Percentiles rank a stretch among this genome's conserved stretches.
These are phyloP conservation scores for Neurospora sp. DNA, from an alignment of 495 filamentous ascomycete genomes.

Conservation along the genomic window DNA sequence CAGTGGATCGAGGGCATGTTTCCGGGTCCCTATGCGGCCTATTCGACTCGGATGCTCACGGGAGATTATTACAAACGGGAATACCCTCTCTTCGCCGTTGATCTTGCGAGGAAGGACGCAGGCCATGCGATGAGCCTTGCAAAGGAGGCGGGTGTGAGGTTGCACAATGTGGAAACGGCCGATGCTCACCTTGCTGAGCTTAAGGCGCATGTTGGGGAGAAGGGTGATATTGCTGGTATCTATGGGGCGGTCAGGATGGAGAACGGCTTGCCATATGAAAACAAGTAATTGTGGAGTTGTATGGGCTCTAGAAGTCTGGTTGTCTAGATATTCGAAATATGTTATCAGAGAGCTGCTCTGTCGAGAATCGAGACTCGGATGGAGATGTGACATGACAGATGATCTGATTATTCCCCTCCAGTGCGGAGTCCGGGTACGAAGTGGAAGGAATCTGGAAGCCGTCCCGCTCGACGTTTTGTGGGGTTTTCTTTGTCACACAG, in stretches of 20 bases:
- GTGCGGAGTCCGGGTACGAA: no score
- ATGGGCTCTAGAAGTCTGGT: background rate
- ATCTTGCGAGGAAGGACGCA: slow-evolving; percentile 78
- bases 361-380: no score
- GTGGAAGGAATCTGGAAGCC: no score
- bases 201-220: slow-evolving; percentile 60
- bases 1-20: slow-evolving; percentile 57
- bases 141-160: slow-evolving; percentile 44
- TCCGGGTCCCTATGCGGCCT: slow-evolving; percentile 55
- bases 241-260: slow-evolving; percentile 68
- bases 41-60: slow-evolving; percentile 58
- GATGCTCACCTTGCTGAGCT: slow-evolving; percentile 56
- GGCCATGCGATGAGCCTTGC: slow-evolving; percentile 64
- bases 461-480: background rate
- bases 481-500: background rate
- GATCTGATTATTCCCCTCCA: no score
- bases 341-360: no score
- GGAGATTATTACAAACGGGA: slow-evolving; percentile 59
- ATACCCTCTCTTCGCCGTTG: slow-evolving; percentile 75
- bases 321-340: background rate
- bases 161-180: slow-evolving; percentile 56
- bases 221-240: slow-evolving; percentile 75
- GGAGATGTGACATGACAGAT: no score
- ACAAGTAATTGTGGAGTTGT: slow-evolving; percentile 14
- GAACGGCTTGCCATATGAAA: slow-evolving; percentile 63